Evolutionary conservation across 2,329 filamentous ascomycete genomes (phyloP).

Genomic region (Madurella fahalii): DNA sequence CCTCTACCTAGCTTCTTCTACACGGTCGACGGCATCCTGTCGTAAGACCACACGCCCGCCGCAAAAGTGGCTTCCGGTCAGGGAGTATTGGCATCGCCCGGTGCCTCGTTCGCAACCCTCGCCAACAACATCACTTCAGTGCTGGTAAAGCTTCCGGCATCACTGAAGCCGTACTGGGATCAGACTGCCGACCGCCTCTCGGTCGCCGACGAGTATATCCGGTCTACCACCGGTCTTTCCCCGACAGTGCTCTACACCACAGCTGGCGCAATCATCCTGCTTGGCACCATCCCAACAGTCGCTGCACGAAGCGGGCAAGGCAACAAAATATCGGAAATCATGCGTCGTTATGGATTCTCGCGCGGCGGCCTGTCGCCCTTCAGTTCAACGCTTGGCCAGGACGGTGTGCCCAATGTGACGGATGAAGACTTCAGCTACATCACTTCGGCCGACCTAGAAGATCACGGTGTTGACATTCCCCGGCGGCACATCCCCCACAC

Average conservation of each 20-base stretch:
- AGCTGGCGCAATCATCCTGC: constrained; percentile 45
- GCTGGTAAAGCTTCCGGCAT: constrained; percentile 38
- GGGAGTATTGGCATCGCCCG: constrained; percentile 56
- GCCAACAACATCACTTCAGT: constrained; percentile 50
- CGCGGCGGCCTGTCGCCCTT: constrained; percentile 48
- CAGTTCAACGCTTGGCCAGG: constrained; percentile 39
- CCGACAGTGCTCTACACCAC: constrained; percentile 49
- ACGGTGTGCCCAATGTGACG: constrained; percentile 58
- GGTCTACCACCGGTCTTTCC: constrained; percentile 47
- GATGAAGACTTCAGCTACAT: constrained; percentile 80
- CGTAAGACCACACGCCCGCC: constrained; percentile 37
- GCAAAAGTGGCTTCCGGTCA: constrained; percentile 61
- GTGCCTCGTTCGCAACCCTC: constrained; percentile 49
- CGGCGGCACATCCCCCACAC: constrained; percentile 27
- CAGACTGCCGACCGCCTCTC: constrained; percentile 47
- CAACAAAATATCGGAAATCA: constrained; percentile 30
- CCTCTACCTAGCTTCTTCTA: constrained; percentile 4
- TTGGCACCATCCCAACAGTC: constrained; percentile 42
- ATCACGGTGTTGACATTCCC: constrained; percentile 33
- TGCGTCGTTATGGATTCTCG: constrained; percentile 54
- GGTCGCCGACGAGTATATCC: constrained; percentile 49
- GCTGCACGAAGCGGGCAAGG: constrained; percentile 24
- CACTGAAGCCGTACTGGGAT: constrained; percentile 52
- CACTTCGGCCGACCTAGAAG: constrained; percentile 67
- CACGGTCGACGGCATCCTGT: constrained; percentile 35